Evolutionary conservation across 2,329 filamentous ascomycete species (phyloP).

Genomic region (Fusarium sp.): DNA sequence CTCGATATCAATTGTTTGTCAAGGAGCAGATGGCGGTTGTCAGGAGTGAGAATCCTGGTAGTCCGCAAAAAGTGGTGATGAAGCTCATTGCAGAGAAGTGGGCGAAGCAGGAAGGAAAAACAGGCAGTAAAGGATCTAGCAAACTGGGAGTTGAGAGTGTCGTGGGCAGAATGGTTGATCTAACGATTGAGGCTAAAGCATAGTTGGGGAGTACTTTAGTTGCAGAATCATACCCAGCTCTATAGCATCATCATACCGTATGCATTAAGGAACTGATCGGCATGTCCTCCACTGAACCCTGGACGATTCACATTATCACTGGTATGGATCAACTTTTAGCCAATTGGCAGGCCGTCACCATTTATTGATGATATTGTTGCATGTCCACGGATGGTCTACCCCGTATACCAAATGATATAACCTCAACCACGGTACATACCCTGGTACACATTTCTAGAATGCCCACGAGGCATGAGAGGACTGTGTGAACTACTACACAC

Average conservation of each 20-base stretch:
- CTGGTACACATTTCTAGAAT: too few species aligned
- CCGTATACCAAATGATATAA: too few species aligned
- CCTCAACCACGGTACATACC: too few species aligned
- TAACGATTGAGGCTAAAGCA: constrained; percentile 45
- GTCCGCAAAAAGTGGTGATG: constrained; percentile 77
- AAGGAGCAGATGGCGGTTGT: constrained; percentile 76
- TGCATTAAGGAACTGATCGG: too few species aligned
- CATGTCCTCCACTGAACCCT: too few species aligned
- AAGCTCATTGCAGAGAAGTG: constrained; percentile 74
- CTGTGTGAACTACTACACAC: not conserved
- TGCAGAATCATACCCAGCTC: constrained; percentile 14
- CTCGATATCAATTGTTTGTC: constrained; percentile 67
- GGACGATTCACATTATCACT: too few species aligned
- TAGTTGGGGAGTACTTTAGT: constrained; percentile 7
- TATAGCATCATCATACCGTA: not conserved
- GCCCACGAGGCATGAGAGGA: not conserved
- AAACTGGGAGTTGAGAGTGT: constrained; percentile 41
- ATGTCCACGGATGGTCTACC: too few species aligned
- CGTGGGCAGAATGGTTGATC: constrained; percentile 45
- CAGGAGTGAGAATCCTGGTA: constrained; percentile 67
- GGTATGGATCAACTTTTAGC: too few species aligned
- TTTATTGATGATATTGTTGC: too few species aligned
- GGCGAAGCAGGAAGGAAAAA: constrained; percentile 61
- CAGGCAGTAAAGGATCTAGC: constrained; percentile 19
- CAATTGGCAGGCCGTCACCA: too few species aligned